Evolutionary conservation across 1,139 yeast species (phyloP).

Genomic region (Scheffersomyces cryptocercus): DNA sequence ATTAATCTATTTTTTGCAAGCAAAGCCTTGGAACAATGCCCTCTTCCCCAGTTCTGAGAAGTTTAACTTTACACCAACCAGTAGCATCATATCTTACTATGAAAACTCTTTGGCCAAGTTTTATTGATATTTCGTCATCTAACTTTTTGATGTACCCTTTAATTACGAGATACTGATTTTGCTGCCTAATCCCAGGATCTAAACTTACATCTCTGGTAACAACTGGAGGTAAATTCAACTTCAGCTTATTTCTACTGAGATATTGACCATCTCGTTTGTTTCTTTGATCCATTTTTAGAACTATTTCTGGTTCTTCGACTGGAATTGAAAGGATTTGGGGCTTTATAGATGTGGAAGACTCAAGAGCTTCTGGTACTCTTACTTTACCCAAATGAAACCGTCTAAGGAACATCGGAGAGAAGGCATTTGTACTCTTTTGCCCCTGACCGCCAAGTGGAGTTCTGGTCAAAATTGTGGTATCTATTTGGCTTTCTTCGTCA

Average conservation of each 20-base stretch:
- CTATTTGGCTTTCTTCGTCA: conserved; percentile 3
- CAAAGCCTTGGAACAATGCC: conserved; percentile 43
- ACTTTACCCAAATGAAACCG: conserved; percentile 26
- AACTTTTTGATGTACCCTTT: conserved; percentile 28
- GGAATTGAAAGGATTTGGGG: not conserved
- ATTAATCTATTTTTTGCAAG: conserved; percentile 15
- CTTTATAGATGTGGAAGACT: not conserved
- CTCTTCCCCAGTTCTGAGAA: conserved; percentile 9
- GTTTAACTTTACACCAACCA: conserved; percentile 41
- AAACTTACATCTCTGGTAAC: not conserved
- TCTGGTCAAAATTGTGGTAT: not conserved
- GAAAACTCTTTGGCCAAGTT: conserved; percentile 32
- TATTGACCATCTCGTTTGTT: not conserved
- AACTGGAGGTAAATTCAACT: not conserved
- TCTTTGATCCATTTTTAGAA: no score
- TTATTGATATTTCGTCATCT: conserved; percentile 36
- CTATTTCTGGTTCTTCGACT: no score
- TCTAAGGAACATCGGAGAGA: conserved; percentile 38
- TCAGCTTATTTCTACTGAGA: conserved; percentile 1
- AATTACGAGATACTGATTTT: conserved; percentile 21
- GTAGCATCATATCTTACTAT: conserved; percentile 32
- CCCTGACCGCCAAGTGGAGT: no score
- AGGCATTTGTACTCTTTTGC: conserved; percentile 2
- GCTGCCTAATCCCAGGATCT: not conserved
- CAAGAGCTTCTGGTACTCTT: not conserved